Base-by-base conservation (phyloP, 495 filamentous ascomycete species). In the Trichoderma virens region DNA sequence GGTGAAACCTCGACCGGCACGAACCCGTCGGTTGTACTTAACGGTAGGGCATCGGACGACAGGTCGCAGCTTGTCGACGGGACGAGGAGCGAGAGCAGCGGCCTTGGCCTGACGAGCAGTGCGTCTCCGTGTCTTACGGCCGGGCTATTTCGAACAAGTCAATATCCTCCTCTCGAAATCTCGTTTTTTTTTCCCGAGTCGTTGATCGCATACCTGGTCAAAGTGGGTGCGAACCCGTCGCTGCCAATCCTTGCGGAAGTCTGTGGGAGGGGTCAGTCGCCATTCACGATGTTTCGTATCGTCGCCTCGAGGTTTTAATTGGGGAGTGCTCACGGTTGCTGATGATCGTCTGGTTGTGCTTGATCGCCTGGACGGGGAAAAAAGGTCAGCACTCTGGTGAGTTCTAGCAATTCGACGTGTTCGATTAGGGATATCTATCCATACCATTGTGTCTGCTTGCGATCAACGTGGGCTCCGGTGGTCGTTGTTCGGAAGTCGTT, bases 211-310 rank as follows among this genome's bases (percentile, higher is more conserved):
- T 92, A 98, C 93, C 93, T 98, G 94, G 84, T 98, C 91, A 84
- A 98, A 98, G 85, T 98, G 95, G 77, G 86, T 86, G 81, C 92
- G 90, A 71, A 98, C 94, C 82, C 94, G 92, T 80, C 90, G 90
- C 81, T 97, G 92, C 94, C 94, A 98, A 84, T 98, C 91, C 92
- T 98, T 98, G 85, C 92, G 94, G 92, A 98, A 98, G 80, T 98
- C 91, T 93, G 72, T 63, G 51, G 51, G 51, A 56, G 20, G 11
- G 28, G 51, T 56, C 51, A 56, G 51, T 56, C 51, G 66, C 51
- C 56, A 59, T 71, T 74, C 67, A 70, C 67, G 68, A 67, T 65
- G 41, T 54, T 54, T 69, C 54, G 64, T 47, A 54, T 64, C 43
- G 65, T 51, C 62, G 20, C 54, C 34, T 18, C 43, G 59, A 65